Base-by-base conservation (phyloP, 1,139 yeast species). In the Hanseniaspora gamundiae region DNA sequence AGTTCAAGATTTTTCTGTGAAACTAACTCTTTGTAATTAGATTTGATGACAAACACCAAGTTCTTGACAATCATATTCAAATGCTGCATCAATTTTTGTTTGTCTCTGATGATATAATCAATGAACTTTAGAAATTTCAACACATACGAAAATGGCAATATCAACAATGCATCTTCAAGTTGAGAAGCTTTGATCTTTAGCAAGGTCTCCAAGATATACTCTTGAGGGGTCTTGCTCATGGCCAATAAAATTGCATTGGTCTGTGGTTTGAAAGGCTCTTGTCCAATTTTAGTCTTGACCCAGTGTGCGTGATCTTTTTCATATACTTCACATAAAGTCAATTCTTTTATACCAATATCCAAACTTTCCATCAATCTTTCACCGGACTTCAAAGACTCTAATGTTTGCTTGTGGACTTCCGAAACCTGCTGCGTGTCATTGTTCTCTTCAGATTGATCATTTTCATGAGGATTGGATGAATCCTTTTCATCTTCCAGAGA, bases 371-470 rank as follows among this genome's bases (percentile, higher is more conserved):
- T 80, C 42, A 91, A 66, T 55, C 80, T 80, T 63, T 91, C 99
- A 52, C 98, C 96, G 0, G 96, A 93, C 62, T 91, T 91, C 56
- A 91, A 72, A 1, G 96, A 83, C 57, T 91, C 98, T 59, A 81
- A 69, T 0, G 95, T 87, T 62, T 87, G 95, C 52, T 80, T 80
- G 39, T 78, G 74, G 11, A 87, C 96, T 44, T 74, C 73, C 8
- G 75, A 73, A 19, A 30, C 38, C 14, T 35, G 38, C 22, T 35
- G 42, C 22, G 35, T 33, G 14, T 42, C 45, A 38, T 74, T 79
- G n/a, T 61, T 72, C 9, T 66, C 76, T 2, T 65, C 77, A 7
- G 54, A 65, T 3, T 61, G 68, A 19, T 58, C 67, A 14, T 49
- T 57, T 14, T 38, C 38, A 10, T 24, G 40, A 4, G 33, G 6